Percentiles rank a stretch among this genome's conserved stretches.
Conservation (phyloP, 805 yeast genomes). For the Candida silvatica region DNA sequence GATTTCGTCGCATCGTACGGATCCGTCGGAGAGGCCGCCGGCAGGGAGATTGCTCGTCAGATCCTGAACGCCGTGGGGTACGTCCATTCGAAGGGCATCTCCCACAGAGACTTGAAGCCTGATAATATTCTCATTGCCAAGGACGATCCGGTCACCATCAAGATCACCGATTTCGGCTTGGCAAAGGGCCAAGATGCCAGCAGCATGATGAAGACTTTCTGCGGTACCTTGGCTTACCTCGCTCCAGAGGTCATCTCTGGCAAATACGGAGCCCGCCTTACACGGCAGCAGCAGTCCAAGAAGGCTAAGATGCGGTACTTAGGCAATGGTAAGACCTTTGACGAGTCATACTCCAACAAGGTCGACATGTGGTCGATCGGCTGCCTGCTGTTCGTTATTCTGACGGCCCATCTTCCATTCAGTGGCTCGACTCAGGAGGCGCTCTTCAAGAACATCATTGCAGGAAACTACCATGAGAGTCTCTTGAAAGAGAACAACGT, state of each 20-base stretch:
- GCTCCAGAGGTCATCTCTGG: slow-evolving; percentile 87
- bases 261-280: slow-evolving; percentile 31
- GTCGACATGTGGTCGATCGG: slow-evolving; percentile 99
- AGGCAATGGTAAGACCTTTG: slow-evolving; percentile 24
- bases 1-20: slow-evolving; percentile 94
- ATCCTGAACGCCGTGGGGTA: slow-evolving; percentile 76
- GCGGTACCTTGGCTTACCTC: slow-evolving; percentile 94
- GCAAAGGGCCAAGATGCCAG: slow-evolving; percentile 85
- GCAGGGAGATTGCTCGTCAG: slow-evolving; percentile 79
- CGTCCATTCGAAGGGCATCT: slow-evolving; percentile 82
- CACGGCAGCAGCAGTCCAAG: not conserved
- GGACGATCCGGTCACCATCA: slow-evolving; percentile 86
- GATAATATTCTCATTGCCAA: slow-evolving; percentile 87
- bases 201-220: slow-evolving; percentile 87
- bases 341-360: slow-evolving; percentile 59
- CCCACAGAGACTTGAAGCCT: slow-evolving; percentile 96
- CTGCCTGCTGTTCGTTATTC: slow-evolving; percentile 81
- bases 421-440: slow-evolving; percentile 89
- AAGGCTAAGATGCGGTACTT: slow-evolving; percentile 18
- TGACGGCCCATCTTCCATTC: slow-evolving; percentile 92
- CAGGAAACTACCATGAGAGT: slow-evolving; percentile 74
- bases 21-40: slow-evolving; percentile 83
- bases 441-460: slow-evolving; percentile 63
- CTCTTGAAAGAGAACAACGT: slow-evolving; percentile 55
- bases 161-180: slow-evolving; percentile 92